phyloP scores from a whole-genome alignment of 2,329 filamentous ascomycete species.

The Aureobasidium sp. region DNA sequence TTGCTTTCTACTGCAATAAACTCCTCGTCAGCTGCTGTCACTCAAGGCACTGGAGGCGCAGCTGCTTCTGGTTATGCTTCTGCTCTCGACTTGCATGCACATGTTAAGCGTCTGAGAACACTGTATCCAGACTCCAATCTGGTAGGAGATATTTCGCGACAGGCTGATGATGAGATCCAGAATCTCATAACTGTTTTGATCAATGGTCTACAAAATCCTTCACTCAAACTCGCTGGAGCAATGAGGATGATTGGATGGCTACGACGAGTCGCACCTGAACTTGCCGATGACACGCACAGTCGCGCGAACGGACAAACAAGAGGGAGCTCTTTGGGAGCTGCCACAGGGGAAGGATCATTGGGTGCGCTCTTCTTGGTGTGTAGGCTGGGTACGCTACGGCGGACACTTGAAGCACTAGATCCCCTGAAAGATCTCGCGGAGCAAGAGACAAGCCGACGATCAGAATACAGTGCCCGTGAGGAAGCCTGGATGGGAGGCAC shows the following conservation, averaged over 20 bases:
- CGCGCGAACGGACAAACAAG: not conserved
- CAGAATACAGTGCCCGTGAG: conserved; percentile 26
- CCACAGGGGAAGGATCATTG: conserved; percentile 54
- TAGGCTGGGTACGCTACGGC: conserved; percentile 69
- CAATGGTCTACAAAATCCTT: conserved; percentile 64
- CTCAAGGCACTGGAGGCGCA: conserved; percentile 28
- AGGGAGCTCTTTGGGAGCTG: conserved; percentile 21
- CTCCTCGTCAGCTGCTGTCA: conserved; percentile 41
- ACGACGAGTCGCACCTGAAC: conserved; percentile 74
- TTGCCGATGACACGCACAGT: conserved; percentile 40
- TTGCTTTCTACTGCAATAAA: conserved; percentile 74
- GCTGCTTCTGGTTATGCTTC: conserved; percentile 63
- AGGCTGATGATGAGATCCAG: conserved; percentile 82
- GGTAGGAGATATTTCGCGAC: conserved; percentile 62
- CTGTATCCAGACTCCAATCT: conserved; percentile 75
- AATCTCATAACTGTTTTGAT: conserved; percentile 83
- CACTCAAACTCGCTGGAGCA: conserved; percentile 79
- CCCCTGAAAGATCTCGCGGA: conserved; percentile 85
- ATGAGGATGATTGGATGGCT: conserved; percentile 90
- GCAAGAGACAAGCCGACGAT: conserved; percentile 59
- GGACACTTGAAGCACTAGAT: conserved; percentile 73
- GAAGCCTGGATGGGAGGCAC: conserved; percentile 59
- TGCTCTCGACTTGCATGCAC: conserved; percentile 85
- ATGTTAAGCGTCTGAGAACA: conserved; percentile 77
- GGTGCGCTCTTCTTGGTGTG: conserved; percentile 84